These are phyloP conservation scores for Leishmania guyanensis DNA, from an alignment of 208 protist species.

Conservation along the genomic window DNA sequence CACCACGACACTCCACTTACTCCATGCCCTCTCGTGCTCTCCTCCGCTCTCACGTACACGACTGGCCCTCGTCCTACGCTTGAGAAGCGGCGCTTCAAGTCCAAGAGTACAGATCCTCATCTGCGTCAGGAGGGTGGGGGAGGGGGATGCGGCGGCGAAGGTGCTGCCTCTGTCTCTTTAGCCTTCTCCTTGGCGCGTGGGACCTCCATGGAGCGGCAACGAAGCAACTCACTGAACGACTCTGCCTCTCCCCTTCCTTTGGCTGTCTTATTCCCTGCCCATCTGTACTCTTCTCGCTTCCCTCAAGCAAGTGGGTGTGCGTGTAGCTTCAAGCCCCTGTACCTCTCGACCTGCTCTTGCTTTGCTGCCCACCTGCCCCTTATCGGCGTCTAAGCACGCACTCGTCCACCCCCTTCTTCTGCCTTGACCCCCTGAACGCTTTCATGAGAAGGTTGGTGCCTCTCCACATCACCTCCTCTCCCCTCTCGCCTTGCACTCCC, in stretches of 20 bases:
- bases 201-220: background rate
- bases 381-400: background rate
- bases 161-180: background rate
- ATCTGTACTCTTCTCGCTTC: background rate
- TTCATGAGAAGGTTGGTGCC: background rate
- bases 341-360: background rate
- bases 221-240: background rate
- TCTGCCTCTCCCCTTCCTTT: background rate
- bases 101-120: background rate
- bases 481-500: background rate
- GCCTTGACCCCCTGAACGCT: background rate
- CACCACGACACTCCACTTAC: background rate
- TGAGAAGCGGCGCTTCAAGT: background rate
- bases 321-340: background rate
- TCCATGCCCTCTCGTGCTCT: background rate
- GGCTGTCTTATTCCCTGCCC: background rate
- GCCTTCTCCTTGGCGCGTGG: background rate
- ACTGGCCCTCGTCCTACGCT: background rate
- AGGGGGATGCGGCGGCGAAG: background rate
- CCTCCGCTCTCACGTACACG: background rate
- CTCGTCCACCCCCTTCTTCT: background rate
- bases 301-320: background rate
- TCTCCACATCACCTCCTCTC: background rate
- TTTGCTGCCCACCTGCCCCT: background rate
- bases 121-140: background rate